Percentiles rank a stretch among this genome's conserved stretches.
Conservation (phyloP, 192 early-diverging fungal genomes). For the Backusella westeae region DNA sequence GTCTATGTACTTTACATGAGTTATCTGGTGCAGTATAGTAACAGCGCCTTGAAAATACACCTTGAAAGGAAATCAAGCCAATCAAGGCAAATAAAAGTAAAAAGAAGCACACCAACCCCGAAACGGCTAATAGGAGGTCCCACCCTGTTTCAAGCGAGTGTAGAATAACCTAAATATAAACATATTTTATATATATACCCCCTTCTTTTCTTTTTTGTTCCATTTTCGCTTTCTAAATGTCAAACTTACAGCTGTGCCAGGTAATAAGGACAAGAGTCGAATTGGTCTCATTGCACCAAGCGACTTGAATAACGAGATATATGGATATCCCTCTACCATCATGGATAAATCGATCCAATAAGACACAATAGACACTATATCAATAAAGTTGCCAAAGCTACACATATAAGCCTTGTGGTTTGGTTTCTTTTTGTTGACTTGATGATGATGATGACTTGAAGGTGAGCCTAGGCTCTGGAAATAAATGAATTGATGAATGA, state of each 20-base stretch:
- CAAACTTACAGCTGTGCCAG: conserved; percentile 34
- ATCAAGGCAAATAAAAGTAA: conserved; percentile 37
- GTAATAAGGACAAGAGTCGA: conserved; percentile 44
- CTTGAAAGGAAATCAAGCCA: conserved; percentile 50
- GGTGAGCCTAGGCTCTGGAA: not conserved
- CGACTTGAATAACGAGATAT: conserved; percentile 49
- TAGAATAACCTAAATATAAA: conserved; percentile 27
- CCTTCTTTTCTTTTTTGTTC: not conserved
- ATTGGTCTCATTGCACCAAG: conserved; percentile 47
- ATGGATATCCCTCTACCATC: conserved; percentile 36
- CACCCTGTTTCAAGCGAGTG: conserved; percentile 26
- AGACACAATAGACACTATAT: conserved; percentile 44
- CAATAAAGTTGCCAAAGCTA: conserved; percentile 45
- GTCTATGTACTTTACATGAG: not conserved
- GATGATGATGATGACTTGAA: not conserved
- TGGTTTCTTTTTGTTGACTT: not conserved
- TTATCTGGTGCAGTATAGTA: conserved; percentile 20
- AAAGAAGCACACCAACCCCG: conserved; percentile 49
- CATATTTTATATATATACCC: no score
- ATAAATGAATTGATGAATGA: not conserved
- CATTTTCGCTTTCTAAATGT: not conserved
- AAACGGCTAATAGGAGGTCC: conserved; percentile 39
- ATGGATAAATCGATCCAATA: conserved; percentile 56
- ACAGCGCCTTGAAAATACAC: conserved; percentile 39
- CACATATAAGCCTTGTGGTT: conserved; percentile 41